Conservation (phyloP, 176 grass and related monocot genomes). For the Eleusine indica region DNA sequence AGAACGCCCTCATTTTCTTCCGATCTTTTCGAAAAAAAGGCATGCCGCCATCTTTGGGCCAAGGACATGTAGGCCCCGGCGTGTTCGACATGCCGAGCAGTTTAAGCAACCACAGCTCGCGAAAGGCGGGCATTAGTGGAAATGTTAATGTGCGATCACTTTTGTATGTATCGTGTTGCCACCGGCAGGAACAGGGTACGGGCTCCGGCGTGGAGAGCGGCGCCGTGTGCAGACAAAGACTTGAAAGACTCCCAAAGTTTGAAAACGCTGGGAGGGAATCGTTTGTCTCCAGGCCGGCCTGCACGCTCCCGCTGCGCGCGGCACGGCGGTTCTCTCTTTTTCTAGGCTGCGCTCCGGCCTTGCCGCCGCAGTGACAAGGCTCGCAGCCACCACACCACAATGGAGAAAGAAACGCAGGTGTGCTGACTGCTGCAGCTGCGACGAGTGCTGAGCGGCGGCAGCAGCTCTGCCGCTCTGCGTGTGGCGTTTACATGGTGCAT, state of each 20-base stretch:
- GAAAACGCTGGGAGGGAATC: not conserved
- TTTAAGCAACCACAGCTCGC: not conserved
- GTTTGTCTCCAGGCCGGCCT: constrained; percentile 32
- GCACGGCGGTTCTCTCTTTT: constrained; percentile 27
- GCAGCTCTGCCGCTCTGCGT: not conserved
- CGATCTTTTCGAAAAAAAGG: not conserved
- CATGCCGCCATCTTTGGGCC: not conserved
- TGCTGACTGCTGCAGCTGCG: not conserved
- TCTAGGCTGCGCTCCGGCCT: not conserved
- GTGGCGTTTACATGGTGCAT: not conserved
- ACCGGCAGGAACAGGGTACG: not conserved
- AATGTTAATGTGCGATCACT: not conserved
- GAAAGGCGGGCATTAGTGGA: not conserved
- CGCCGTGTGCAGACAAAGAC: constrained; percentile 26
- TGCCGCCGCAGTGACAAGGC: not conserved
- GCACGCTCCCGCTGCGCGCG: constrained; percentile 45
- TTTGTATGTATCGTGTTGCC: not conserved
- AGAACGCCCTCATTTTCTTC: not conserved
- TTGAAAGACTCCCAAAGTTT: constrained; percentile 11
- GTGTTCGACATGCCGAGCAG: constrained; percentile 9
- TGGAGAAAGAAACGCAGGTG: not conserved
- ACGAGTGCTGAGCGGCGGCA: not conserved
- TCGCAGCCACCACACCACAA: not conserved
- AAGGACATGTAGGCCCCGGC: constrained; percentile 2
- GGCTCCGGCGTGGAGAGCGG: not conserved